Evolutionary conservation across 2,329 filamentous ascomycete genomes (phyloP).

Genomic region (Zymoseptoria tritici): DNA sequence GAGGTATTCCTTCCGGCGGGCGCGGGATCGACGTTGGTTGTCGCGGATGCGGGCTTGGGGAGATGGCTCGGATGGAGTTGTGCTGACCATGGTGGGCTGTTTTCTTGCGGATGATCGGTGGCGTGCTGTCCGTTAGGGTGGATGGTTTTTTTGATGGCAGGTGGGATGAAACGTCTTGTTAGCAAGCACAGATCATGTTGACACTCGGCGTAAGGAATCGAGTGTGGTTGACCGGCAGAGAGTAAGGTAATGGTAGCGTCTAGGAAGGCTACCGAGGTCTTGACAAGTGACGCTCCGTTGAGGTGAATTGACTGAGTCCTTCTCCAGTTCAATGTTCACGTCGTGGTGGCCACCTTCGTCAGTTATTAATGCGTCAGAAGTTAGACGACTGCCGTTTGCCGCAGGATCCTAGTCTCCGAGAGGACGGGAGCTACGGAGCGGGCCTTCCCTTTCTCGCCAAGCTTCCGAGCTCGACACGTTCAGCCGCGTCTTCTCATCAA

Average conservation of each 20-base stretch:
- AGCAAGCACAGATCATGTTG: background rate
- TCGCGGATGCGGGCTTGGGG: slow-evolving; percentile 58
- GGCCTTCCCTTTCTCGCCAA: background rate
- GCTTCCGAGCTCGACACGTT: background rate
- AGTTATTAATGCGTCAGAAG: background rate
- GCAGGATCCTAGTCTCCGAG: background rate
- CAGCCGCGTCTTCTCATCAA: background rate
- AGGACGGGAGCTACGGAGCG: background rate
- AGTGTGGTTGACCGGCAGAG: background rate
- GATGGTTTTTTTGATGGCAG: background rate
- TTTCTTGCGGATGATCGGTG: background rate
- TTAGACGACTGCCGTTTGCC: no score
- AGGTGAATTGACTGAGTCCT: no score
- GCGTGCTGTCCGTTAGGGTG: background rate
- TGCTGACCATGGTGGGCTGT: background rate
- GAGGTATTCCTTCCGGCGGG: slow-evolving; percentile 65
- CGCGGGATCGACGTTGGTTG: slow-evolving; percentile 70
- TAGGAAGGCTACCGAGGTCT: no score
- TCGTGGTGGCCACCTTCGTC: no score
- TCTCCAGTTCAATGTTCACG: no score
- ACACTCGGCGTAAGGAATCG: background rate
- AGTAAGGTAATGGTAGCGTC: background rate
- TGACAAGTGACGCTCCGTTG: no score
- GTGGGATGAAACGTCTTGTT: background rate
- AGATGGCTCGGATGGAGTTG: background rate